Evolutionary conservation across 1,284 basidiomycete genomes (phyloP).

Genomic region (Ceratobasidium theobromae): DNA sequence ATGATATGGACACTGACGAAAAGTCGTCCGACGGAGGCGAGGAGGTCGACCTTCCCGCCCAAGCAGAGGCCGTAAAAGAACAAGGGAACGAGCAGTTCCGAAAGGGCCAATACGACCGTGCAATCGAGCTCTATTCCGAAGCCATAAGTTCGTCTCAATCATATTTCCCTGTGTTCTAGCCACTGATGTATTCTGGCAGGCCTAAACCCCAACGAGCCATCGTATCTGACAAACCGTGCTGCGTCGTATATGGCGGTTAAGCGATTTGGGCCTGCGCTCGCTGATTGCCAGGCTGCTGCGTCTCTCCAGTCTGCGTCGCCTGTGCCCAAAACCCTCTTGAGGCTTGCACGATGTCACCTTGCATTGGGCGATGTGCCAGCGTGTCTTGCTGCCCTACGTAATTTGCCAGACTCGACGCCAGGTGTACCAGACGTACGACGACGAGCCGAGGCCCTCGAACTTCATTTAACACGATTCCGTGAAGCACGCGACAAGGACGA

Average conservation of each 20-base stretch:
- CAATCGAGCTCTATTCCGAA: constrained; percentile 73
- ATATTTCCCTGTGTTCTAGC: constrained; percentile 14
- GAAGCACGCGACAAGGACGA: constrained; percentile 59
- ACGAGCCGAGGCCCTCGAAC: constrained; percentile 62
- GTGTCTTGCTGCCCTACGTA: constrained; percentile 60
- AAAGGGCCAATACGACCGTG: constrained; percentile 63
- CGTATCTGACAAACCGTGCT: constrained; percentile 82
- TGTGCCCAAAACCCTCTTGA: constrained; percentile 67
- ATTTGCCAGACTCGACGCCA: constrained; percentile 49
- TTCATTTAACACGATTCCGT: constrained; percentile 65
- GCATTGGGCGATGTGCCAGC: constrained; percentile 70
- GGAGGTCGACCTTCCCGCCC: constrained; percentile 34
- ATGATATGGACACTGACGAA: constrained; percentile 13
- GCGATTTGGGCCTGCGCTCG: constrained; percentile 68
- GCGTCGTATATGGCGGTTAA: constrained; percentile 83
- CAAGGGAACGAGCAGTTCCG: constrained; percentile 75
- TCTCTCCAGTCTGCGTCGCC: constrained; percentile 58
- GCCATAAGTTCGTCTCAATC: constrained; percentile 76
- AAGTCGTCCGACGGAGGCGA: neutral
- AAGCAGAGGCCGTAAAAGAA: constrained; percentile 68
- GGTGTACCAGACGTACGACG: constrained; percentile 55
- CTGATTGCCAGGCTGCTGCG: constrained; percentile 76
- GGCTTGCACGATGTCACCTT: constrained; percentile 77
- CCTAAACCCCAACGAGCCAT: constrained; percentile 65
- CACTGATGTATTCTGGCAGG: constrained; percentile 45